Evolutionary conservation across 1,284 basidiomycete species (phyloP).

Genomic region (Ustilago vetiveriae): DNA sequence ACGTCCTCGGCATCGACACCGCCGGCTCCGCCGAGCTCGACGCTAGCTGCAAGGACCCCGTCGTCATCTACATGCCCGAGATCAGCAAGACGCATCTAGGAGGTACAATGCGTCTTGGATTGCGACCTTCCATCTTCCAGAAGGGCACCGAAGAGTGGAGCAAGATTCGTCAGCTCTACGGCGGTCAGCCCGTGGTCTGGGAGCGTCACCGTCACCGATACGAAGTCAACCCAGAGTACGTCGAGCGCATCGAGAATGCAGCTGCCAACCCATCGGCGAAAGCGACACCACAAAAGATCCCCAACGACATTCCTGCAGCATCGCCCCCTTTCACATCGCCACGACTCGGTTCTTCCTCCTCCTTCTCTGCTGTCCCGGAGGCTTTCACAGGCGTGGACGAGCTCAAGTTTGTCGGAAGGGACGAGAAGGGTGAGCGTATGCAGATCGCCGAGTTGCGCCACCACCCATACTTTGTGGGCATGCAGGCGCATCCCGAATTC

Average conservation of each 20-base stretch:
- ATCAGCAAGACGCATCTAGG: conserved; percentile 98
- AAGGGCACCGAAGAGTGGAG: conserved; percentile 69
- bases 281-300: conserved; percentile 27
- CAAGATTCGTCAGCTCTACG: conserved; percentile 83
- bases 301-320: conserved; percentile 31
- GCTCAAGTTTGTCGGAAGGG: conserved; percentile 82
- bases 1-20: conserved; percentile 81
- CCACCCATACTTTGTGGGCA: conserved; percentile 92
- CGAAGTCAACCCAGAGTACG: conserved; percentile 92
- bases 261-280: conserved; percentile 31
- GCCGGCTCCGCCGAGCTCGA: conserved; percentile 90
- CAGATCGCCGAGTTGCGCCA: conserved; percentile 88
- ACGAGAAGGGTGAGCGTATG: conserved; percentile 96
- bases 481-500: conserved; percentile 98
- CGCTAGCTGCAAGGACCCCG: conserved; percentile 73
- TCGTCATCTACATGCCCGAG: conserved; percentile 98
- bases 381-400: conserved; percentile 32
- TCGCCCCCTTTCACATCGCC: conserved; percentile 42
- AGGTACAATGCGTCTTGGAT: conserved; percentile 95
- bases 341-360: conserved; percentile 19
- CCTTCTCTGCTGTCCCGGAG: conserved; percentile 3
- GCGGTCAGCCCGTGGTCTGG: conserved; percentile 85
- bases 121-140: conserved; percentile 91
- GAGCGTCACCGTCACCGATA: conserved; percentile 97
- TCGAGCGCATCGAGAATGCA: conserved; percentile 75